Evolutionary conservation across 2,329 filamentous ascomycete species (phyloP).

Genomic region (Fusarium algeriense): DNA sequence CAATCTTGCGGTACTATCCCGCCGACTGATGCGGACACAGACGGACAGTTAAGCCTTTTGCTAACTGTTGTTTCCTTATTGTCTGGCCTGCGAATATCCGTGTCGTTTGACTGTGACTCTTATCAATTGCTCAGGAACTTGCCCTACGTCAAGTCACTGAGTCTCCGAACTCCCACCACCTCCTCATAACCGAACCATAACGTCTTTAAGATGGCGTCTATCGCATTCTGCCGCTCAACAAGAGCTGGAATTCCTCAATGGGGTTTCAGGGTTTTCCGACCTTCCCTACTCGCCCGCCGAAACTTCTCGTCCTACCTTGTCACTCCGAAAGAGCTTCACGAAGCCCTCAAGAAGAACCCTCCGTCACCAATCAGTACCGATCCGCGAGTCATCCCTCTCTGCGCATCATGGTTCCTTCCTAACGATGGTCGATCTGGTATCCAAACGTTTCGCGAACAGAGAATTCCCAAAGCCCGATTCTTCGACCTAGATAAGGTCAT

Average conservation of each 20-base stretch:
- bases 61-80: constrained; percentile 28
- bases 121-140: constrained; percentile 40
- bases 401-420: constrained; percentile 95
- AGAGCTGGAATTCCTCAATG: constrained; percentile 57
- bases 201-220: constrained; percentile 56
- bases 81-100: constrained; percentile 11
- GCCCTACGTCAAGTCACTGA: constrained; percentile 39
- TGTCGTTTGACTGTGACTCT: constrained; percentile 27
- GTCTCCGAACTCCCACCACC: constrained; percentile 14
- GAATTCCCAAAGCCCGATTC: constrained; percentile 91
- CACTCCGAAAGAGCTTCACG: constrained; percentile 82
- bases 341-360: constrained; percentile 85
- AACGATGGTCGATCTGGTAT: constrained; percentile 88
- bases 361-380: constrained; percentile 83
- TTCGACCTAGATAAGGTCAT: constrained; percentile 96
- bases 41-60: constrained; percentile 41
- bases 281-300: constrained; percentile 47
- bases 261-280: constrained; percentile 49
- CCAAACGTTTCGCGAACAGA: constrained; percentile 82
- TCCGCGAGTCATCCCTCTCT: constrained; percentile 87
- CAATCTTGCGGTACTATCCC: constrained; percentile 22
- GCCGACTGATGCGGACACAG: constrained; percentile 42
- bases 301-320: constrained; percentile 85
- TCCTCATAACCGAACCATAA: constrained; percentile 17
- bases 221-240: constrained; percentile 58